Base-by-base conservation (phyloP, 2,329 filamentous ascomycete species). In the Diaporthe sp. region DNA sequence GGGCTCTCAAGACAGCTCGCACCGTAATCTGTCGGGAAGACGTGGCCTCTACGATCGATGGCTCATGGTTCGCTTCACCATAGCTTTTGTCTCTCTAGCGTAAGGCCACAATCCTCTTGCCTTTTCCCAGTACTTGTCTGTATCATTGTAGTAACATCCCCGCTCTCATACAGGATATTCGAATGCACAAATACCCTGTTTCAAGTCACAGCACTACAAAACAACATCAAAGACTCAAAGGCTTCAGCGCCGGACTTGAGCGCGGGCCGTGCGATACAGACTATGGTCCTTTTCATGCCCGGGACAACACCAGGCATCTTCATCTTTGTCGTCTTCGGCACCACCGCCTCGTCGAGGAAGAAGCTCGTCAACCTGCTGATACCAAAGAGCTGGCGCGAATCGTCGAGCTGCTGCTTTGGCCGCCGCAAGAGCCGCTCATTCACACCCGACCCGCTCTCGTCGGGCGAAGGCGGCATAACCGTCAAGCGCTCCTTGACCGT, bases 11-110 rank as follows among this genome's bases (percentile, higher is more conserved):
- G 61, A 39, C 22, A 70, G 69, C 49, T 72, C 73, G 8, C 42
- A 46, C 7, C 51, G 46, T 34, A 70, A 49, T 10, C 6, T 31
- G 2, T 44, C 55, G 2, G 67, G 73, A 10, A 73, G 46, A 8
- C 46, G 51, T 25, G 79, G 79, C 1, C 74, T 81, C 3, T 81
- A 80, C 39, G 80, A 81, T 44, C 77, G 80, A 28, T 81, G 80
- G 80, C 77, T 81, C 9, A 78, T 81, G 77, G 78, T 81, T 15
- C 79, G 80, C 25, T 81, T 81, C 53, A 80, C 79, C 9, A 77
- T 79, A 17, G 80, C 79, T 10, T 81, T 81, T 42, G 75, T 79
- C 3, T 39, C 77, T 1, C 75, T 80, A 22, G 78, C 74, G 79
- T 80, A 62, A 49, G 79, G 73, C 42, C n/a, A n/a, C 17, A 34